phyloP scores from a whole-genome alignment of 768 basidiomycete genomes.

The Mycena rebaudengoi region DNA sequence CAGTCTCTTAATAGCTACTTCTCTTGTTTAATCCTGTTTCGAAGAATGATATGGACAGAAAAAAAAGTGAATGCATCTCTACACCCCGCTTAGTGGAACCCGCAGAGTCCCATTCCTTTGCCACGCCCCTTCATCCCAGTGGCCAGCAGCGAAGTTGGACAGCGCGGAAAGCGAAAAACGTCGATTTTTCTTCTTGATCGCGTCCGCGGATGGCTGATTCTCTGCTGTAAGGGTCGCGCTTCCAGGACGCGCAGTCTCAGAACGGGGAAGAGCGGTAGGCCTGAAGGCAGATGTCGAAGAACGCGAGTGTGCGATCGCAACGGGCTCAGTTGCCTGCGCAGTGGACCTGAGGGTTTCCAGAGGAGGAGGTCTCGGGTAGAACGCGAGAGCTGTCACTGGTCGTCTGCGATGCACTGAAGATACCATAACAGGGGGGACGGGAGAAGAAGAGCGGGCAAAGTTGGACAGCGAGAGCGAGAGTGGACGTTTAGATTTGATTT shows the following conservation, averaged over 20 bases:
- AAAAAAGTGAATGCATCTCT: neutral
- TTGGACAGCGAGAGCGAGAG: conserved; percentile 44
- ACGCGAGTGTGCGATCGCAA: neutral
- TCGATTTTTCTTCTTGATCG: conserved; percentile 31
- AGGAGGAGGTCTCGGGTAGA: conserved; percentile 21
- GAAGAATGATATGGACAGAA: neutral
- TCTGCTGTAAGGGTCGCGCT: neutral
- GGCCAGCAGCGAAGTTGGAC: conserved; percentile 33
- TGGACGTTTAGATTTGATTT: conserved; percentile 48
- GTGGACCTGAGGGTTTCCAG: neutral
- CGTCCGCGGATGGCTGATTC: neutral
- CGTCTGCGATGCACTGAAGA: conserved; percentile 20
- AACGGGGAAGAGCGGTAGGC: neutral
- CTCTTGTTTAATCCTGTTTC: neutral
- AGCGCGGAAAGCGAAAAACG: conserved; percentile 43
- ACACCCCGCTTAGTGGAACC: neutral
- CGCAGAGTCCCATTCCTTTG: neutral
- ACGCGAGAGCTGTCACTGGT: conserved; percentile 23
- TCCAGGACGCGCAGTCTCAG: conserved; percentile 4
- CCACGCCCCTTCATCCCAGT: conserved; percentile 28
- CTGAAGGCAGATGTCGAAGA: no score
- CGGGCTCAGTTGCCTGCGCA: neutral
- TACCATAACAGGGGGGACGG: conserved; percentile 11
- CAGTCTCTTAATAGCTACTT: neutral
- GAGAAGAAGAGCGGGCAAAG: conserved; percentile 27